Evolutionary conservation across 176 grass and related monocot genomes (phyloP).

Genomic region (Musa troglodytarum): DNA sequence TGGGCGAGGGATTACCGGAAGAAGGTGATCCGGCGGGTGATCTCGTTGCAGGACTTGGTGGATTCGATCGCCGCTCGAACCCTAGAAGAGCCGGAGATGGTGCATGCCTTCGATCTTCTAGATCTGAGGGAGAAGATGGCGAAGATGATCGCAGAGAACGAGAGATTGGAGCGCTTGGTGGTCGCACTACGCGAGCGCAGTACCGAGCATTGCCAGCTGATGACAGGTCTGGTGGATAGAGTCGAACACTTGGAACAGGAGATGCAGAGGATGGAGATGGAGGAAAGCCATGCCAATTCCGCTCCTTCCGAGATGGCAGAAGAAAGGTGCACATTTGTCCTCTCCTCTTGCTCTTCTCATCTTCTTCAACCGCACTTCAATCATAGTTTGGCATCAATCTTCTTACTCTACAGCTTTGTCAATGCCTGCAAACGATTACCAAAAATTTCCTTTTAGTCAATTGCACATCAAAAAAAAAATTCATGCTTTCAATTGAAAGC

Average conservation of each 20-base stretch:
- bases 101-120: too few species aligned
- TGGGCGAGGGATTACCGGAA: background rate
- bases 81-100: background rate
- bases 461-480: too few species aligned
- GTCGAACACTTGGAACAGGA: conserved; percentile 41
- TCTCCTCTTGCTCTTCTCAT: too few species aligned
- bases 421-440: too few species aligned
- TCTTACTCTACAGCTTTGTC: too few species aligned
- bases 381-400: too few species aligned
- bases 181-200: conserved; percentile 40
- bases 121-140: conserved; percentile 28
- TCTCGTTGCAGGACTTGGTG: background rate
- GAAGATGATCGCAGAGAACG: conserved; percentile 28
- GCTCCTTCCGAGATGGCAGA: too few species aligned
- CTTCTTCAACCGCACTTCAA: too few species aligned
- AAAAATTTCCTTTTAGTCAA: too few species aligned
- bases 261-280: conserved; percentile 33
- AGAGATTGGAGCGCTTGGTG: conserved; percentile 19
- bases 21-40: background rate
- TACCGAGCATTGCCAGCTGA: conserved; percentile 36
- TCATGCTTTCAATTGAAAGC: too few species aligned
- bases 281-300: background rate
- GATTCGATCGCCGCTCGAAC: background rate
- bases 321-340: too few species aligned
- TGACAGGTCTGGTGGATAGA: conserved; percentile 34